Evolutionary conservation across 345 rosid species (phyloP), one percentile per base, ranked within the genome.

Genomic region (Alliaria petiolata): DNA sequence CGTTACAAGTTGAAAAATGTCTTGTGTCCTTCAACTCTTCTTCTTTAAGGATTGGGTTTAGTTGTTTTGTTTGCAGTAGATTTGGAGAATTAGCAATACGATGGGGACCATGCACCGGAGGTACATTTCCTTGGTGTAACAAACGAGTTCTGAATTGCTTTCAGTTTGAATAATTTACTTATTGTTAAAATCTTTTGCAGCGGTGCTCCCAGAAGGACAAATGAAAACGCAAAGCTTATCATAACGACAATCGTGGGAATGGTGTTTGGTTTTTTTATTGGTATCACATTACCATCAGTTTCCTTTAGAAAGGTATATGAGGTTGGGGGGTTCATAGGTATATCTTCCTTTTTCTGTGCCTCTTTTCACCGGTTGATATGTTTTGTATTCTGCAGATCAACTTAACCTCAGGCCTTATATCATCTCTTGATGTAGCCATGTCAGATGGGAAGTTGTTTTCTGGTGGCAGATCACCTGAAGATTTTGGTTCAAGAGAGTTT

Each of bases 201-300:
- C 78, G 96, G 85, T 71, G 75, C 77, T 61, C 58, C 79, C 17
- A 89, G 84, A 71, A 91, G 80, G 75, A 69, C 90, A 59, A 86
- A 75, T 60, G 90, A 83, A 42, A 60, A 71, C 75, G 78, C 85
- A 36, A 84, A 84, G 83, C 61, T 89, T 51, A 57, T 87, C 17
- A 43, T 89, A 5, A 74, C 87, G 4, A 79, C 86, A 28, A 78
- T 89, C 42, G 13, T 89, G 31, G 98, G 91, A 68, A 59, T 85
- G 72, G 76, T 84, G 16, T 82, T 89, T 79, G 97, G 98, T 8
- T 93, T 87, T 76, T 81, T 89, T 60, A 39, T 89, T 42, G 97
- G 98, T 59, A 59, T 83, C 62, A 84, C 97, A 3, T 84, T 91
- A 80, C 90, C 90, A n/a, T 69, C 85, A 0, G 73, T 76, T 80